Conservation (phyloP, 768 basidiomycete genomes). For the Suillus fuscotomentosus region DNA sequence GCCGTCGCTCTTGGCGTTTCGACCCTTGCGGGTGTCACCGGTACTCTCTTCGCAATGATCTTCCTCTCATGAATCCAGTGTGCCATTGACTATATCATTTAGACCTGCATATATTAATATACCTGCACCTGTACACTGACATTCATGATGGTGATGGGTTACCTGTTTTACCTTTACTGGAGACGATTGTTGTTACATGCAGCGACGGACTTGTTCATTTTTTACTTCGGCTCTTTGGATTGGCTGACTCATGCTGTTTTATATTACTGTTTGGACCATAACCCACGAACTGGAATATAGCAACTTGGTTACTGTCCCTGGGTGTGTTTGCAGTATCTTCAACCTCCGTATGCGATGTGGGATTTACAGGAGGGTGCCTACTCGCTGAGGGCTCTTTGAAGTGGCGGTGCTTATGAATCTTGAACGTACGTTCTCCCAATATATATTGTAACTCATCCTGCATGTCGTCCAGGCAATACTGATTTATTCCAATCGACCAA, state of each 20-base stretch:
- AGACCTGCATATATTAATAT: neutral
- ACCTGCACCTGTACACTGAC: neutral
- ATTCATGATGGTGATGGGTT: neutral
- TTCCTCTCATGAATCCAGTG: slow-evolving; percentile 36
- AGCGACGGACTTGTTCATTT: neutral
- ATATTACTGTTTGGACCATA: neutral
- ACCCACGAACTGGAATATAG: neutral
- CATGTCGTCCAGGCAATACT: too few species aligned
- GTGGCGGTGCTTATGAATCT: neutral
- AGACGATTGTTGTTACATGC: neutral
- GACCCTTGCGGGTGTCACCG: slow-evolving; percentile 30
- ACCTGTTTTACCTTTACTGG: neutral
- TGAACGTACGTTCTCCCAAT: neutral
- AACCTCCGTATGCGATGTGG: neutral
- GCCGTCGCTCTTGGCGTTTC: slow-evolving; percentile 31
- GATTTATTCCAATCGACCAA: too few species aligned
- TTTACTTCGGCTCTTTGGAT: neutral
- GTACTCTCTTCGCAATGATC: slow-evolving; percentile 34
- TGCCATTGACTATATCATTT: neutral
- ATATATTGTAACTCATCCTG: too few species aligned
- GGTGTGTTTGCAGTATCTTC: neutral
- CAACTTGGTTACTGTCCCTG: neutral
- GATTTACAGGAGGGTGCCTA: neutral
- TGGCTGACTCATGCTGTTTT: neutral
- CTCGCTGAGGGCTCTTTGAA: too few species aligned